phyloP scores from a whole-genome alignment of 2,329 filamentous ascomycete genomes.

The Dactylellina sp. region DNA sequence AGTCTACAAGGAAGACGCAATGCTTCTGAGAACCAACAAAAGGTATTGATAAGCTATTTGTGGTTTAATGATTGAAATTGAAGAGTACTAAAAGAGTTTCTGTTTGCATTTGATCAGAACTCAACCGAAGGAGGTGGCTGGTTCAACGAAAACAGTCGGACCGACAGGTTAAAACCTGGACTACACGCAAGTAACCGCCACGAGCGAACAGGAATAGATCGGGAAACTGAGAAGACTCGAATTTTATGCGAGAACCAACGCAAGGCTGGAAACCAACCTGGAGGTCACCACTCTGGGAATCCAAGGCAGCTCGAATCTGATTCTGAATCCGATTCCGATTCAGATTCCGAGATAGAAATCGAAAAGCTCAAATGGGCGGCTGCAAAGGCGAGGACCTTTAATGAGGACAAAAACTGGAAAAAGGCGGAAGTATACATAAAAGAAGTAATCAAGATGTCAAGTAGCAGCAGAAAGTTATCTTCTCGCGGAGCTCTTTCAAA shows the following conservation, averaged over 20 bases:
- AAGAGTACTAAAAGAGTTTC: too few species aligned
- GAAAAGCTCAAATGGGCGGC: not conserved
- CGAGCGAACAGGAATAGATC: not conserved
- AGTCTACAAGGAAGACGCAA: not conserved
- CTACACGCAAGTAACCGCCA: not conserved
- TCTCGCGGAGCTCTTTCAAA: not conserved
- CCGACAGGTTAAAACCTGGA: too few species aligned
- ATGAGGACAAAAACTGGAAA: not conserved
- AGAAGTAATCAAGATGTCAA: not conserved
- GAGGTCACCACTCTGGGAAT: too few species aligned
- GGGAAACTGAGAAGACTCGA: not conserved
- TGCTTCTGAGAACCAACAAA: not conserved
- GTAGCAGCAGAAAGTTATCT: too few species aligned
- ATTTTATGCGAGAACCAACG: too few species aligned
- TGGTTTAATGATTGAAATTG: not conserved
- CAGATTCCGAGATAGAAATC: not conserved
- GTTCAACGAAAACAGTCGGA: too few species aligned
- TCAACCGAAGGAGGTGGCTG: too few species aligned
- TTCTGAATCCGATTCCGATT: not conserved
- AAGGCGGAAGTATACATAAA: not conserved
- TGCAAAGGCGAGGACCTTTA: not conserved
- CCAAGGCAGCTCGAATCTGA: too few species aligned
- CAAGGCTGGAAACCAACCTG: too few species aligned
- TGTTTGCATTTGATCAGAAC: too few species aligned
- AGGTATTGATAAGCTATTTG: not conserved